phyloP scores from a whole-genome alignment of 495 filamentous ascomycete species.

The Neurospora sp. region DNA sequence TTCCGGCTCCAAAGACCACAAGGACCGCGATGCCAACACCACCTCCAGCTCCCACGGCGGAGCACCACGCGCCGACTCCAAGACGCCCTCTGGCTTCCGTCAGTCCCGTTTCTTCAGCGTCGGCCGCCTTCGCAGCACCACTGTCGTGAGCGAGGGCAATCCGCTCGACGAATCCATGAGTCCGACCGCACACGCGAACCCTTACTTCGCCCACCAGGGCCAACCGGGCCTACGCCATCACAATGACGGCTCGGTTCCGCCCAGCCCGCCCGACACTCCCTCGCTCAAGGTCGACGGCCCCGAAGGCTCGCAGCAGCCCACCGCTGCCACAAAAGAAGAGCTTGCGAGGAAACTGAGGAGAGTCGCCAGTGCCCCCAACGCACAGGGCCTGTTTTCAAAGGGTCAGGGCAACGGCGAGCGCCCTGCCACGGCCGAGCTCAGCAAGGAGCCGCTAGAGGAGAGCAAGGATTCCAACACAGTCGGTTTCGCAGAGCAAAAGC shows the following conservation, averaged over 20 bases:
- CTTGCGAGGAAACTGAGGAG: slow-evolving; percentile 82
- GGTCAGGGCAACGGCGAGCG: slow-evolving; percentile 51
- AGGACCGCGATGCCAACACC: slow-evolving; percentile 29
- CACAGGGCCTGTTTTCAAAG: slow-evolving; percentile 78
- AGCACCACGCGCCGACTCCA: slow-evolving; percentile 35
- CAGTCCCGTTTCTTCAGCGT: slow-evolving; percentile 77
- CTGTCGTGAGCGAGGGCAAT: slow-evolving; percentile 90
- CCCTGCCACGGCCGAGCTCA: slow-evolving; percentile 69
- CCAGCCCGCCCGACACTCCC: slow-evolving; percentile 91
- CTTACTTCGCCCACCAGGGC: slow-evolving; percentile 95
- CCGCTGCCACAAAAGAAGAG: slow-evolving; percentile 80
- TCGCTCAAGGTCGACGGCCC: slow-evolving; percentile 61
- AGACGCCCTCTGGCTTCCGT: slow-evolving; percentile 51
- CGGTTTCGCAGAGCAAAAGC: slow-evolving; percentile 38
- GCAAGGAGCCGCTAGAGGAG: slow-evolving; percentile 63
- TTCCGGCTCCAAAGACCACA: slow-evolving; percentile 32
- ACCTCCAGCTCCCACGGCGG: slow-evolving; percentile 11
- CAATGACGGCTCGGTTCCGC: slow-evolving; percentile 89
- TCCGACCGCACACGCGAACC: slow-evolving; percentile 90
- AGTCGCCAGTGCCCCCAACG: slow-evolving; percentile 94
- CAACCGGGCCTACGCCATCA: slow-evolving; percentile 87
- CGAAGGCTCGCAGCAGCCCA: slow-evolving; percentile 55
- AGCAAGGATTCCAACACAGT: slow-evolving; percentile 46
- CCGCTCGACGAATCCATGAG: slow-evolving; percentile 78
- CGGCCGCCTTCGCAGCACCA: slow-evolving; percentile 68